phyloP scores from a whole-genome alignment of 306 rosid genomes.

The Lathyrus oleraceus region DNA sequence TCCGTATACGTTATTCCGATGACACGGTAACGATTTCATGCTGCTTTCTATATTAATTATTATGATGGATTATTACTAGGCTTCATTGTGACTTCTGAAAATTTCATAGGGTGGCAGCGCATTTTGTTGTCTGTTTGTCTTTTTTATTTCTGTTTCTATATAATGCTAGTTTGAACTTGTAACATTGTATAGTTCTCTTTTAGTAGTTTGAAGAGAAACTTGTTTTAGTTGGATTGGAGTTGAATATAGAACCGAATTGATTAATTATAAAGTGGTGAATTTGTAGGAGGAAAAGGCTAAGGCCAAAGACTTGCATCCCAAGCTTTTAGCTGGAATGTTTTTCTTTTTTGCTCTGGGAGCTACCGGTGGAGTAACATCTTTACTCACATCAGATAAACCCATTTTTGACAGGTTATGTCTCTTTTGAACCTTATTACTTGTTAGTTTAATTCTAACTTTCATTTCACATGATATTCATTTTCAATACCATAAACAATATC shows the following conservation, averaged over 20 bases:
- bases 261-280: neutral
- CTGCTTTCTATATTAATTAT: neutral
- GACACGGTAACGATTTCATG: constrained; percentile 50
- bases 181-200: neutral
- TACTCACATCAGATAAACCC: constrained; percentile 84
- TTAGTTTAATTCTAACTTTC: neutral
- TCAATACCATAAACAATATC: neutral
- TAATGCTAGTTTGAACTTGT: neutral
- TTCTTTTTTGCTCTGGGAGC: constrained; percentile 95
- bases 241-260: neutral
- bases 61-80: neutral
- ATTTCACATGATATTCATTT: neutral
- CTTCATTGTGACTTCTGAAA: neutral
- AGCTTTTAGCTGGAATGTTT: constrained; percentile 93
- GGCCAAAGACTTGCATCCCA: constrained; percentile 95
- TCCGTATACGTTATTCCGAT: constrained; percentile 74
- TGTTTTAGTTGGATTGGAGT: neutral
- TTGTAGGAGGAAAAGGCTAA: constrained; percentile 79
- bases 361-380: constrained; percentile 84
- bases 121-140: no score
- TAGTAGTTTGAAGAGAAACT: neutral
- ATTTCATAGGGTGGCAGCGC: neutral
- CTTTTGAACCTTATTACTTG: neutral
- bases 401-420: constrained; percentile 68
- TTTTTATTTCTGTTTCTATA: no score